Conservation (phyloP, 2,329 filamentous ascomycete species). For the Fusarium abutilonis region DNA sequence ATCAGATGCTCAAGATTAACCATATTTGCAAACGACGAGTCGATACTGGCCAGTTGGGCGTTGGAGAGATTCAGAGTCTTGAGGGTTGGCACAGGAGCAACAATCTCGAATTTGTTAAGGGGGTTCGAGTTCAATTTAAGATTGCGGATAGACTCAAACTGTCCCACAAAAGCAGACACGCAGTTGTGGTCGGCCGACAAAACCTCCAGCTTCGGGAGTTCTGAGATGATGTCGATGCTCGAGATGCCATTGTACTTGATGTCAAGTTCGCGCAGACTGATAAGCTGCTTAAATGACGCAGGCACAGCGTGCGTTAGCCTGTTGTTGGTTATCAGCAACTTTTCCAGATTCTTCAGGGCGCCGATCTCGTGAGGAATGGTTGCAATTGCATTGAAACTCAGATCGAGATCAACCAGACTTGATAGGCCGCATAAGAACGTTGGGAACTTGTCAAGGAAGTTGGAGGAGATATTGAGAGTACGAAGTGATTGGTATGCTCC, state of each 20-base stretch:
- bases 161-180: slow-evolving; percentile 87
- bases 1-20: slow-evolving; percentile 87
- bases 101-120: slow-evolving; percentile 90
- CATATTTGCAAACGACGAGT: slow-evolving; percentile 88
- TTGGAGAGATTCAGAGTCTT: slow-evolving; percentile 90
- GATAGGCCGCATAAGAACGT: slow-evolving; percentile 83
- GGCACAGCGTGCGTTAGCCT: slow-evolving; percentile 80
- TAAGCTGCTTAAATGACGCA: slow-evolving; percentile 74
- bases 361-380: slow-evolving; percentile 81
- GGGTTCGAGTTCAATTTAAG: slow-evolving; percentile 95
- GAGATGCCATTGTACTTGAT: slow-evolving; percentile 92
- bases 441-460: slow-evolving; percentile 86
- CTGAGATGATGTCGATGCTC: slow-evolving; percentile 86
- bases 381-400: slow-evolving; percentile 94
- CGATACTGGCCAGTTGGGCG: slow-evolving; percentile 89
- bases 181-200: slow-evolving; percentile 92
- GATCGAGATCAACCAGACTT: slow-evolving; percentile 88
- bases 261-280: slow-evolving; percentile 88
- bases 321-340: slow-evolving; percentile 96
- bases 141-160: slow-evolving; percentile 84
- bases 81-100: slow-evolving; percentile 78
- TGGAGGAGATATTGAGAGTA: slow-evolving; percentile 91
- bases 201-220: slow-evolving; percentile 86
- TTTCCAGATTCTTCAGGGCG: slow-evolving; percentile 80
- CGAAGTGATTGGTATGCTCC: slow-evolving; percentile 80